Conservation (phyloP, 2,329 filamentous ascomycete genomes). For the Alternaria brassicae region DNA sequence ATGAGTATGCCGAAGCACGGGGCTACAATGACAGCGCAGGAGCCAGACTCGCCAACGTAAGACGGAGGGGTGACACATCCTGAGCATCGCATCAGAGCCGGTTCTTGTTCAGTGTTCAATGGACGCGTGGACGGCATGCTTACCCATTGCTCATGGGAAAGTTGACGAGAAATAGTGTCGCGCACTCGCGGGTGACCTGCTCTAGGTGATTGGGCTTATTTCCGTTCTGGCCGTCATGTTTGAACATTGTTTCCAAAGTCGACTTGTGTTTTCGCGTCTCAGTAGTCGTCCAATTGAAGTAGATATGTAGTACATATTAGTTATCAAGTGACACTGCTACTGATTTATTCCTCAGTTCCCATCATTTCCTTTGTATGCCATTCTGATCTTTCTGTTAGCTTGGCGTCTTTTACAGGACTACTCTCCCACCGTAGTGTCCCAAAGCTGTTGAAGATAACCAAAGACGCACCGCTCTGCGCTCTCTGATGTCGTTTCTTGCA, state of each 20-base stretch:
- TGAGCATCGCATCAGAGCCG: not conserved
- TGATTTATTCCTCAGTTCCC: not conserved
- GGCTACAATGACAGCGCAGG: not conserved
- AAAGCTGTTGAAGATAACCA: conserved; percentile 6
- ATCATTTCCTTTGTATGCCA: conserved; percentile 12
- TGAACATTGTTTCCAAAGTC: not conserved
- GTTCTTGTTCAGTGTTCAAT: no score
- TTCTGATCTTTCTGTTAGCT: conserved; percentile 14
- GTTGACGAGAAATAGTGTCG: no score
- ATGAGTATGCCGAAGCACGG: not conserved
- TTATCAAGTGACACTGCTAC: not conserved
- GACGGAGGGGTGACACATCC: not conserved
- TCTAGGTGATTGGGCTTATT: not conserved
- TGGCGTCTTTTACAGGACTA: conserved; percentile 3
- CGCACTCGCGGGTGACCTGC: no score
- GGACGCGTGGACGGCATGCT: not conserved
- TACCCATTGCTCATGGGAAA: no score
- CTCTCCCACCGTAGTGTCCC: conserved; percentile 16
- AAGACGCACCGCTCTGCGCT: conserved; percentile 11
- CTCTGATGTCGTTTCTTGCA: conserved; percentile 8
- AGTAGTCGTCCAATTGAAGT: no score
- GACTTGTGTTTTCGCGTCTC: not conserved
- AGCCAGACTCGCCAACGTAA: not conserved
- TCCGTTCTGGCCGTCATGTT: not conserved
- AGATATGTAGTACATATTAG: not conserved